Percentiles rank a stretch among this genome's conserved stretches.
phyloP scores from a whole-genome alignment of 148 eudicot genomes.

The Agrostemma githago region DNA sequence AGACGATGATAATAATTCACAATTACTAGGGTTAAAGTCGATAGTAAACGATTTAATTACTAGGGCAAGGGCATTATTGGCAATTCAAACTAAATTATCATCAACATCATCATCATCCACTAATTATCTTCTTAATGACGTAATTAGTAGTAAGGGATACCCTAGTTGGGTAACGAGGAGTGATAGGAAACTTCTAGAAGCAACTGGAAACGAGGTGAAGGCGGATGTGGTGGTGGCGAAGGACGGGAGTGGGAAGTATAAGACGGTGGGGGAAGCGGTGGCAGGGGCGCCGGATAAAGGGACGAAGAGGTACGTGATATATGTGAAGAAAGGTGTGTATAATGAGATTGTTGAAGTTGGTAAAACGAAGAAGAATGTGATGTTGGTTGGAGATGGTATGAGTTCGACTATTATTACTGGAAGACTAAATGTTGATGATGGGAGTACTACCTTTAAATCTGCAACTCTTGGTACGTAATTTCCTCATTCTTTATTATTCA shows the following conservation, averaged over 20 bases:
- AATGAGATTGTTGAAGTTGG: conserved; percentile 28
- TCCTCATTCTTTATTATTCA: not conserved
- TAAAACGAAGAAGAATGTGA: conserved; percentile 26
- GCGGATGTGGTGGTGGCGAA: conserved; percentile 31
- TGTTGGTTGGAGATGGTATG: conserved; percentile 32
- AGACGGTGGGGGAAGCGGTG: conserved; percentile 26
- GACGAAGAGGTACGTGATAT: conserved; percentile 20
- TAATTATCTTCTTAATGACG: no score
- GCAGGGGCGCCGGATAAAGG: conserved; percentile 24
- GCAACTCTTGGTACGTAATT: conserved; percentile 26
- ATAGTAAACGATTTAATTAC: conserved; percentile 15
- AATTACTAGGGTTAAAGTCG: conserved; percentile 17
- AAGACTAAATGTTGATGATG: conserved; percentile 24
- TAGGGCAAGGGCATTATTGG: conserved; percentile 15
- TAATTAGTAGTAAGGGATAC: not conserved
- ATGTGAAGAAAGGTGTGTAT: conserved; percentile 30
- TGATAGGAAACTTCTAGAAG: conserved; percentile 25
- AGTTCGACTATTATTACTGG: conserved; percentile 25
- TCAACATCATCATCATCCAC: not conserved
- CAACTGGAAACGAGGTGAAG: not conserved
- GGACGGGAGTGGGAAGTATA: conserved; percentile 31
- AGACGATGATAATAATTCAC: not conserved
- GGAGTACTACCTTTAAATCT: conserved; percentile 21
- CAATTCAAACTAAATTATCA: conserved; percentile 14
- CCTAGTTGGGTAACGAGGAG: conserved; percentile 18